Base-by-base conservation (phyloP, 2,329 filamentous ascomycete species). In the Phaeosphaeria sp. region DNA sequence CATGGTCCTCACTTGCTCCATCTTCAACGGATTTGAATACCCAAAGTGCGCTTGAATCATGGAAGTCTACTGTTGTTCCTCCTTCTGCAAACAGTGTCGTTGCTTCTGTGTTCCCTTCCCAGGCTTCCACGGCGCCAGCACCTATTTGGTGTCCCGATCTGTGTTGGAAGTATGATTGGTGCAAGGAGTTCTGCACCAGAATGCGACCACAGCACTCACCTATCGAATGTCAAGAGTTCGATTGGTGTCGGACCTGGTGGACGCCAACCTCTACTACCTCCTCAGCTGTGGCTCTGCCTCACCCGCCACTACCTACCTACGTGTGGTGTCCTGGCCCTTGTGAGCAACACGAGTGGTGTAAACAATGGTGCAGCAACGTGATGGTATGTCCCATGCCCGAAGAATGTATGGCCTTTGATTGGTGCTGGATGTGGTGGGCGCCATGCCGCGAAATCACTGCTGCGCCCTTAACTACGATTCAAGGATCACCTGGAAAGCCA, bases 191-290 rank as follows among this genome's bases (percentile, higher is more conserved):
- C 30, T 59, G 54, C 39, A 21, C 36, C 25, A 27, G 17, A 42
- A 20, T 15, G 15, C 42, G 50, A 48, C 18, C n/a, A 49, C 21
- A 18, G 23, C 27, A 46, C 13, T 53, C 57, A 17, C 59, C 58
- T 17, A n/a, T 22, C 10, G 30, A 59, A 41, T 66, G 62, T 52
- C 52, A 50, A 44, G n/a, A 55, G 1, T 53, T 49, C 27, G 51
- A 60, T 6, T 62, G 59, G 56, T 62, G 56, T 21, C 51, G 39
- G n/a, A 27, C 25, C 25, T 27, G 25, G 25, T 27, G 25, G 25
- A 27, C 25, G 9, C 25, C 25, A 27, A 5, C 25, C 5, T 9
- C 25, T 4, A 27, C 25, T 27, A 27, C 25, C 25, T 5, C 25
- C 25, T 5, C 25, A 27, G 25, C 25, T 36, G 30, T 11, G 11